A percentile compares a stretch with the other conserved stretches of the same genome.
phyloP scores from a whole-genome alignment of 2,329 filamentous ascomycete species.

The Xylaria sp. region DNA sequence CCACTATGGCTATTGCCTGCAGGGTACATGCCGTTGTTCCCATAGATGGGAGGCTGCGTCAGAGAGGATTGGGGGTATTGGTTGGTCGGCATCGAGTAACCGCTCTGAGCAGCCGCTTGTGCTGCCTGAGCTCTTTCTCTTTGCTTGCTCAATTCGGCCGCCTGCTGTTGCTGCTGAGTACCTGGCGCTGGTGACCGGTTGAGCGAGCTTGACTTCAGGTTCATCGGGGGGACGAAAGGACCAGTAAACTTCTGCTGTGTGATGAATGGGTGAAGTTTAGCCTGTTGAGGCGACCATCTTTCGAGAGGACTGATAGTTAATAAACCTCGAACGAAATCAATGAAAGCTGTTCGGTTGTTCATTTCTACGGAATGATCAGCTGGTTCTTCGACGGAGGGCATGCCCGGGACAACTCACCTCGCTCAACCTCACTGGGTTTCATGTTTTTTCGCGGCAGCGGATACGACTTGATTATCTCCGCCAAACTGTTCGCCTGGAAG shows the following conservation, averaged over 20 bases:
- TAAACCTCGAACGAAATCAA: conserved; percentile 92
- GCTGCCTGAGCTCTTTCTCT: conserved; percentile 74
- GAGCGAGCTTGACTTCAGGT: conserved; percentile 78
- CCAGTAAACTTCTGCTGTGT: conserved; percentile 97
- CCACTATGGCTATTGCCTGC: conserved; percentile 49
- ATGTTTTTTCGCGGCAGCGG: conserved; percentile 99
- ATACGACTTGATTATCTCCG: conserved; percentile 96
- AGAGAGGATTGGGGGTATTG: conserved; percentile 43
- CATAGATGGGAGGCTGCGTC: conserved; percentile 64
- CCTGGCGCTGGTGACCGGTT: conserved; percentile 87
- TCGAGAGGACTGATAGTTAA: conserved; percentile 94
- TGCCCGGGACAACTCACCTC: conserved; percentile 58
- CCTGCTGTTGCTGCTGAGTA: conserved; percentile 92
- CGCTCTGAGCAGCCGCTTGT: conserved; percentile 58
- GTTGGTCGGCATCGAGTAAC: conserved; percentile 53
- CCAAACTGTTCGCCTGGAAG: conserved; percentile 87
- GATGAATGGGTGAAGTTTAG: conserved; percentile 95
- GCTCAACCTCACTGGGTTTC: conserved; percentile 93
- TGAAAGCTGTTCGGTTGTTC: conserved; percentile 95
- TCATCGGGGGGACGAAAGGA: conserved; percentile 95
- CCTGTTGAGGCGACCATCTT: conserved; percentile 95
- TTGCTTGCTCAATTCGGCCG: conserved; percentile 89
- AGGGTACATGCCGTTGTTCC: conserved; percentile 77
- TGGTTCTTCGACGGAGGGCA: conserved; percentile 1
- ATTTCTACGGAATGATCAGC: conserved; percentile 61